Evolutionary conservation across 176 grass and related monocot genomes (phyloP), one percentile per base, ranked within the genome.

Genomic region (Zizania latifolia): DNA sequence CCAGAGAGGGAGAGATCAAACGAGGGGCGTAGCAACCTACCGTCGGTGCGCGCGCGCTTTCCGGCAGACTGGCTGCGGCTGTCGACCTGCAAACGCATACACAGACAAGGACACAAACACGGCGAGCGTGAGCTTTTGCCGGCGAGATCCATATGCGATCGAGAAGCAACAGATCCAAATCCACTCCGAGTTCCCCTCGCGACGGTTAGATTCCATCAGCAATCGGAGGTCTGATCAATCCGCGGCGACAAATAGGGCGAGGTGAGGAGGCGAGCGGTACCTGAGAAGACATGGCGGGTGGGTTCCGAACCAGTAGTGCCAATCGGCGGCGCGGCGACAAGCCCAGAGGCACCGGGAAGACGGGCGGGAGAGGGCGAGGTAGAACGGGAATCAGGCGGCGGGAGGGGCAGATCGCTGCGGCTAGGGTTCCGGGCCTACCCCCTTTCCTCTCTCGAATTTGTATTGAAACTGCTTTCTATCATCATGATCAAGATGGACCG

Each of bases 11-110:
- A 0, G 23, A 8, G 39, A 4, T 31, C 4, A 63, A 53, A 4
- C 10, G 33, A 29, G 19, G 3, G 26, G 58, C 36, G 16, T 11
- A 60, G 58, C 10, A 27, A 64, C 40, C 67, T 87, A 96, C 92
- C 92, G 64, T 96, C 92, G 5, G 92, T 96, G 34, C 92, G 89
- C 16, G 92, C 92, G 17, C 92, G 86, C 83, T 96, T 96, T 38
- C 92, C 92, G 3, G 92, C 92, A 30, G 86, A 84, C 4, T 87
- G 85, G 58, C 70, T 89, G 24, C 92, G 89, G 65, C 65, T 92
- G 39, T 92, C 89, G 14, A 89, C 81, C 92, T 96, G 46, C 38
- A 75, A 82, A 61, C 85, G 1, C 30, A 60, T 17, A 11, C 5
- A 58, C 7, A 58, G 14, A 11, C n/a, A n/a, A n/a, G n/a, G 58